Percentiles rank a stretch among this genome's conserved stretches.
phyloP scores from a whole-genome alignment of 176 grass and related monocot species.

The Thinopyrum elongatum region DNA sequence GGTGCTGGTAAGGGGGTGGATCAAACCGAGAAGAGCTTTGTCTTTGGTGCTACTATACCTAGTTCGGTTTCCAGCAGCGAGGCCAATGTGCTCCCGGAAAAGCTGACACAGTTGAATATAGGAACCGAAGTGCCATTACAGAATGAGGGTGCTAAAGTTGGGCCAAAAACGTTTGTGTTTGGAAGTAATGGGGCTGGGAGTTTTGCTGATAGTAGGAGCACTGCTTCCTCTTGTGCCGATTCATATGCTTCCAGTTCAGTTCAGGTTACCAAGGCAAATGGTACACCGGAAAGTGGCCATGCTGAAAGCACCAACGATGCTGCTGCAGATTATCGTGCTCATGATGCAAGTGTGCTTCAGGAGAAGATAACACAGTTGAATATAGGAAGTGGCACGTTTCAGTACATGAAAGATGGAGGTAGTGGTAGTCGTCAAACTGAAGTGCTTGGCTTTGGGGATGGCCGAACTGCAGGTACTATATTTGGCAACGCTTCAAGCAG shows the following conservation, averaged over 20 bases:
- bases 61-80: slow-evolving; percentile 17
- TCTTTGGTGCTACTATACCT: slow-evolving; percentile 19
- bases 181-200: slow-evolving; percentile 34
- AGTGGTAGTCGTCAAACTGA: slow-evolving; percentile 5
- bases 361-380: slow-evolving; percentile 51
- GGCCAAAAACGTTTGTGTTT: slow-evolving; percentile 47
- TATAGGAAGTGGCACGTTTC: slow-evolving; percentile 39
- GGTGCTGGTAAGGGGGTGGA: slow-evolving; percentile 11
- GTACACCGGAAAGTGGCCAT: not conserved
- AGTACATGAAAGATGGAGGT: slow-evolving; percentile 35
- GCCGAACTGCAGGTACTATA: not conserved
- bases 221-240: slow-evolving; percentile 1
- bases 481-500: slow-evolving; percentile 32
- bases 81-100: slow-evolving; percentile 39
- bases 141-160: not conserved
- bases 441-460: slow-evolving; percentile 44
- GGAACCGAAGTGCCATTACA: slow-evolving; percentile 30
- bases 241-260: not conserved
- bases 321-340: not conserved
- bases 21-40: not conserved
- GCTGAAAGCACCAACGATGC: not conserved
- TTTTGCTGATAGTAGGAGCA: slow-evolving; percentile 22
- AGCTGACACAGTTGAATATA: slow-evolving; percentile 53
- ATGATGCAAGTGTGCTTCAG: slow-evolving; percentile 20
- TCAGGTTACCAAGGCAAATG: not conserved